Evolutionary conservation across 169 alveolate species (phyloP), one percentile per base, ranked within the genome.

Genomic region (Eimeria necatrix): DNA sequence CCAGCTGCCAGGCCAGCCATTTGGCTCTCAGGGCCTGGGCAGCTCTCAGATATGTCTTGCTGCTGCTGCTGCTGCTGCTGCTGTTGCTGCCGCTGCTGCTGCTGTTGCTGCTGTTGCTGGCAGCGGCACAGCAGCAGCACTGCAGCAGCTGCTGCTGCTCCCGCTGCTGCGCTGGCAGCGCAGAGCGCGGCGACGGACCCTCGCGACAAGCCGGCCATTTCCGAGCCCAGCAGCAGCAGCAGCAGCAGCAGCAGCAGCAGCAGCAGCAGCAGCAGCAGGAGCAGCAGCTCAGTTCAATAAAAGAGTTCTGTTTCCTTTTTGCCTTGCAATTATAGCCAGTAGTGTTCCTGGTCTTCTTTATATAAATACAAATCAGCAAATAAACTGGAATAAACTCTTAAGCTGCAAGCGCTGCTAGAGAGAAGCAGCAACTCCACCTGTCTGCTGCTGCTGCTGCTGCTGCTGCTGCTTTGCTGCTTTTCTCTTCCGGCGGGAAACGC

Each of bases 1-100:
- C 99, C 98, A n/a, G 96, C 97, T 18, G 99, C 97, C 70, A 97
- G 96, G 4, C 99, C 99, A 24, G 96, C 96, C 3, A 61, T 78
- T 46, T 71, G 96, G 52, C 96, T 89, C 84, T 88, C 94, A 14
- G 88, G 95, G 1, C 96, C 96, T 0, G 95, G 95, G 89, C 97
- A 96, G 81, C 46, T 73, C 84, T 22, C 91, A 20, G 59, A 32
- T 49, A 32, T 52, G 14, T 53, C 73, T 49, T 81, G 73, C 90
- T 81, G 48, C 90, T 81, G 90, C 90, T 76, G 73, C 90, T 81
- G 22, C 90, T 81, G 46, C 90, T 81, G 26, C 71, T 81, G 51
- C 73, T 81, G 64, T n/a, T 53, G 51, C 52, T 81, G 51, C 70
- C 18, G 22, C 73, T 53, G 26, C 73, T 53, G 46, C 71, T 53